Evolutionary conservation across 2,329 filamentous ascomycete genomes (phyloP), one percentile per base, ranked within the genome.

Genomic region (Penicillium sp.): DNA sequence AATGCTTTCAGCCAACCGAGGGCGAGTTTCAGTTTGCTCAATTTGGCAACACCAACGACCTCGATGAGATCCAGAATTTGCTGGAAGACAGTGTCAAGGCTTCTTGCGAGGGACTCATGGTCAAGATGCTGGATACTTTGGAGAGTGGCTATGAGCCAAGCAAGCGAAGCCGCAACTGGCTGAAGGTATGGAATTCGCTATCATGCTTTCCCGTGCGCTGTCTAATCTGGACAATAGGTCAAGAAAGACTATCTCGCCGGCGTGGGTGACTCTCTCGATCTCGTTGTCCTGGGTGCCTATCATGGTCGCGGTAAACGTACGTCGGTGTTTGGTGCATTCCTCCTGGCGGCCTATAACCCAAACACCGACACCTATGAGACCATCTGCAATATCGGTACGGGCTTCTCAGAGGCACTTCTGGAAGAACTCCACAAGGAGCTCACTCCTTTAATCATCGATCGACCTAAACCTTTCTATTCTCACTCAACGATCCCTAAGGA

Each of bases 161-260:
- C 58, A 95, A 94, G 64, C 84, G 93, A 50, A 94, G 87, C 68
- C 86, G 93, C 44, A 98, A 98, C 62, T 98, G 93, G 93, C 84
- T 98, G 51, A 98, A 98, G 76, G 84, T 86, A 74, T 58, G 62
- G 49, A 13, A 8, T 34, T 17, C 18, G 10, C 3, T 16, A 32
- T 15, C 3, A 21, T 28, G 10, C 7, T 33, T 23, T 35, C 0
- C 13, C 7, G 4, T 16, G 15, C 9, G 19, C 39, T 4, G 11
- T 13, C 14, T 47, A 39, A 48, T 38, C 21, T 25, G 5, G 1
- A 27, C 13, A 48, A 19, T 39, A 87, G 84, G 86, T 97, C 68
- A 98, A 98, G 68, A 98, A 98, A 62, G 93, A 98, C 62, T 98
- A 98, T 64, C 86, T 98, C 40, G 78, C 86, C 4, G 91, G 91